These are phyloP conservation scores for Pneumocystis jirovecii DNA, from an alignment of 1,139 yeast species.

Conservation along the genomic window DNA sequence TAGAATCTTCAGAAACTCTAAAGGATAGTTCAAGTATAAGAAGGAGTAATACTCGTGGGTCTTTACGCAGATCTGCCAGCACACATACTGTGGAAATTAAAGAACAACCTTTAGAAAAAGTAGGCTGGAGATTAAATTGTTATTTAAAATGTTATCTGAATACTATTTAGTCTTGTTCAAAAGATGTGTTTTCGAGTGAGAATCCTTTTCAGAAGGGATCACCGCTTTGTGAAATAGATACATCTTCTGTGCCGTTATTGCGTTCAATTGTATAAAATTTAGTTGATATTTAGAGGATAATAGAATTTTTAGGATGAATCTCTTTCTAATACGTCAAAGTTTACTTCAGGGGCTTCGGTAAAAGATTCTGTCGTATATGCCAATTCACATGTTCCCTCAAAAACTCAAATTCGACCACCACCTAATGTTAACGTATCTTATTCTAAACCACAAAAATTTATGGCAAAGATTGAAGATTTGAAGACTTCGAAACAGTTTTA, in stretches of 20 bases:
- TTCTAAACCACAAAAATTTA: not conserved
- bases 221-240: not conserved
- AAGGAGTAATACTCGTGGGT: not conserved
- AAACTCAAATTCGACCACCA: not conserved
- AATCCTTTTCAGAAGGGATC: not conserved
- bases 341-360: not conserved
- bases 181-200: not conserved
- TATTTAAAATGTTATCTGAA: not conserved
- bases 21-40: not conserved
- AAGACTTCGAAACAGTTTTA: not conserved
- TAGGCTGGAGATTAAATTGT: not conserved
- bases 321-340: not conserved
- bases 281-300: not conserved
- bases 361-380: not conserved
- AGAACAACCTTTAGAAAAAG: not conserved
- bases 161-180: not conserved
- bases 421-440: not conserved
- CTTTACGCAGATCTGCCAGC: not conserved
- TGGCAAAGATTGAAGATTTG: not conserved
- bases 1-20: not conserved
- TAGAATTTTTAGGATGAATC: not conserved
- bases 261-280: not conserved
- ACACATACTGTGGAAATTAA: not conserved
- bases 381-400: not conserved
- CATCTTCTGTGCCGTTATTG: not conserved